These are phyloP conservation scores for Geotrichum histeridarum DNA, from an alignment of 1,139 yeast species.

Conservation along the genomic window DNA sequence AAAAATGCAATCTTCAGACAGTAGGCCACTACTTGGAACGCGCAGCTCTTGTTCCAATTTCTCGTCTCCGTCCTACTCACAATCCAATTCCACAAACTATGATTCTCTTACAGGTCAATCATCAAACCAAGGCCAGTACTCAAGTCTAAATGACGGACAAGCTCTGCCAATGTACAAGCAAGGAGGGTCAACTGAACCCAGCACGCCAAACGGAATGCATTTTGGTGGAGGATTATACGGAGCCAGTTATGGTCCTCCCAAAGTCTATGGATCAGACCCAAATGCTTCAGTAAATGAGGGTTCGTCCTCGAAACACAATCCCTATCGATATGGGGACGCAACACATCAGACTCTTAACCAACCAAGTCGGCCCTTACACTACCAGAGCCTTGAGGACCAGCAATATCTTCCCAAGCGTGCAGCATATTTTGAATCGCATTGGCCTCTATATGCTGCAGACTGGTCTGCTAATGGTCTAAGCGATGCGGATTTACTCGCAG, in stretches of 20 bases:
- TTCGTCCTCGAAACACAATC: background rate
- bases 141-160: background rate
- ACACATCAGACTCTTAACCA: background rate
- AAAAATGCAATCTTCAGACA: conserved; percentile 1
- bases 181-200: background rate
- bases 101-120: no score
- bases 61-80: background rate
- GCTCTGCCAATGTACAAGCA: background rate
- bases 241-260: conserved; percentile 7
- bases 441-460: conserved; percentile 63
- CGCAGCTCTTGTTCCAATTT: background rate
- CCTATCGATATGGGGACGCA: background rate
- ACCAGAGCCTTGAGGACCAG: background rate
- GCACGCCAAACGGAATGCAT: conserved; percentile 4
- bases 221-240: conserved; percentile 10
- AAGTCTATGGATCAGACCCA: conserved; percentile 5
- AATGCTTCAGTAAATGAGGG: background rate
- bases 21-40: background rate
- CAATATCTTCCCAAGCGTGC: conserved; percentile 3
- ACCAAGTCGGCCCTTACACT: background rate
- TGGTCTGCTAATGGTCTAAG: conserved; percentile 48
- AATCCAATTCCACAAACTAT: background rate
- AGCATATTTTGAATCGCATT: conserved; percentile 51
- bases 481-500: conserved; percentile 52
- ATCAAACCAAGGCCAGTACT: no score